These are phyloP conservation scores for Fonsecaea nubica DNA, from an alignment of 2,329 filamentous ascomycete genomes.

Conservation along the genomic window DNA sequence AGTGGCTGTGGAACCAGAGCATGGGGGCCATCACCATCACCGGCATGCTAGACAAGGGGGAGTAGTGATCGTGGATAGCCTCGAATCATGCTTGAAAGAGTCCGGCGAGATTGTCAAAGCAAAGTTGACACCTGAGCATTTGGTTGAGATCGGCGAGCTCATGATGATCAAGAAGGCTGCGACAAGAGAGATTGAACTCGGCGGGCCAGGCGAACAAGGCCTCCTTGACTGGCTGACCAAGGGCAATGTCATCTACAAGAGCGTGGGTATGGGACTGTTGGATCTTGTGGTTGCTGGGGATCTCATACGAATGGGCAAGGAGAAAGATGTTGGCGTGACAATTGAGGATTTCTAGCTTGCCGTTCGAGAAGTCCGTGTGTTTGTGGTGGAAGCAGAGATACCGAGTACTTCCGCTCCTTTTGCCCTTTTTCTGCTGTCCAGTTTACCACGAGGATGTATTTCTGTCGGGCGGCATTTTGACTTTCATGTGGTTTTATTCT, in stretches of 20 bases:
- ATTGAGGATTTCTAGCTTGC: constrained; percentile 51
- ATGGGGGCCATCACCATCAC: constrained; percentile 45
- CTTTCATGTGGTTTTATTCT: not conserved
- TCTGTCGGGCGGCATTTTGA: not conserved
- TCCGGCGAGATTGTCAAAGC: constrained; percentile 87
- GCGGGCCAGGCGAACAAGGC: constrained; percentile 49
- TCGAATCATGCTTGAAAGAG: constrained; percentile 79
- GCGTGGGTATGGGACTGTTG: constrained; percentile 72
- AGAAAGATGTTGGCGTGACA: constrained; percentile 60
- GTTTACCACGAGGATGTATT: not conserved
- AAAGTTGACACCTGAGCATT: constrained; percentile 71
- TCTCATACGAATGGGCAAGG: constrained; percentile 62
- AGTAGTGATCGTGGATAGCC: constrained; percentile 68
- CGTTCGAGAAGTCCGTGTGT: not conserved
- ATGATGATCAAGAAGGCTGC: constrained; percentile 67
- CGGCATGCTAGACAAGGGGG: constrained; percentile 64
- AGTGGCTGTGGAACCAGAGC: constrained; percentile 61
- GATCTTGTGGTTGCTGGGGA: constrained; percentile 69
- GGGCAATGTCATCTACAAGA: constrained; percentile 73
- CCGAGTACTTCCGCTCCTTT: not conserved
- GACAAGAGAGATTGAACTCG: constrained; percentile 44
- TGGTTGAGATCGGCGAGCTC: constrained; percentile 88
- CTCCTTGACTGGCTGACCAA: constrained; percentile 65
- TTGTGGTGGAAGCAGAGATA: not conserved
- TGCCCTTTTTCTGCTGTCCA: not conserved